Percentiles rank a stretch among this genome's conserved stretches.
These are phyloP conservation scores for Theileria orientalis DNA, from an alignment of 169 alveolate species.

Conservation along the genomic window DNA sequence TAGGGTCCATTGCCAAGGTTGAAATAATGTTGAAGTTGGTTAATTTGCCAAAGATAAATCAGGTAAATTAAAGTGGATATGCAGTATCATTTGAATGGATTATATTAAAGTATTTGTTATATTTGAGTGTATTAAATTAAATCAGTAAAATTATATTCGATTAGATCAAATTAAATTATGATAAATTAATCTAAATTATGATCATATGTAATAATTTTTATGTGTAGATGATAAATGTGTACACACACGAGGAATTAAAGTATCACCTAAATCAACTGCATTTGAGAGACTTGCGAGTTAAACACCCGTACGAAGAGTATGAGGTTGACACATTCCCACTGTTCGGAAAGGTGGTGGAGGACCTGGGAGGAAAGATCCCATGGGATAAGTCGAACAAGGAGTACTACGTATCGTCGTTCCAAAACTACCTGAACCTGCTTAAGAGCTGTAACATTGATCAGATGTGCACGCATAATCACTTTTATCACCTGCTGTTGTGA, in stretches of 20 bases:
- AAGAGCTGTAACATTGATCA: background rate
- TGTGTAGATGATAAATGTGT: no score
- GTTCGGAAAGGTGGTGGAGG: background rate
- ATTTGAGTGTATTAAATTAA: no score
- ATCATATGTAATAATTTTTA: no score
- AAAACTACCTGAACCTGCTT: background rate
- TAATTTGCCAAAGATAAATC: background rate
- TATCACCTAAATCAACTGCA: background rate
- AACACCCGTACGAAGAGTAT: background rate
- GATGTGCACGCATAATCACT: background rate
- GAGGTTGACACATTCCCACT: slow-evolving; percentile 9
- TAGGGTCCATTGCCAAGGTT: slow-evolving; percentile 29
- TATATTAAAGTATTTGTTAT: no score
- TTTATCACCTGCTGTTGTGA: background rate
- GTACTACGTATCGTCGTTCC: slow-evolving; percentile 6
- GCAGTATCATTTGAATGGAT: no score
- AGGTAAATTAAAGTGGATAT: background rate
- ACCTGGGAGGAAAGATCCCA: slow-evolving; percentile 4
- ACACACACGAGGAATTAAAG: slow-evolving; percentile 4
- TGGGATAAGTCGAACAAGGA: background rate
- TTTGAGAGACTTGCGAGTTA: background rate
- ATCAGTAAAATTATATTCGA: no score
- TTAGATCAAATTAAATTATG: no score
- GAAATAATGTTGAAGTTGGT: slow-evolving; percentile 31
- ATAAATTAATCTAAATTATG: no score